Base-by-base conservation (phyloP, 2,329 filamentous ascomycete species). In the Penicillium sp. region DNA sequence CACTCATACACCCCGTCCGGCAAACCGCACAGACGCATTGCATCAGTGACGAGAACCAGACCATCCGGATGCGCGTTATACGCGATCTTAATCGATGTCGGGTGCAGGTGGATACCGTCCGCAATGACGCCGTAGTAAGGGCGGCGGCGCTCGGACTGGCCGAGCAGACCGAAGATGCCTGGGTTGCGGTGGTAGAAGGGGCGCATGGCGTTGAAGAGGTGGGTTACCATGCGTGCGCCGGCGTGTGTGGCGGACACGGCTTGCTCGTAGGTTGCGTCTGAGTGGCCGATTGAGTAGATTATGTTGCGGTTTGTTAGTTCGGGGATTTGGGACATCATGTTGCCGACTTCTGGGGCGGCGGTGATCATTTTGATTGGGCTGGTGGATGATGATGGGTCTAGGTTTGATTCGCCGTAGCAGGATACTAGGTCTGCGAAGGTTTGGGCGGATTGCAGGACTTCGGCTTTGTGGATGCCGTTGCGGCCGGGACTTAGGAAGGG, bases 161-260 rank as follows among this genome's bases (percentile, higher is more conserved):
- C 91, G 13, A 97, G 78, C 0, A 95, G 85, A 24, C 92, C 92
- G 70, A 96, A 96, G 64, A 96, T 86, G 33, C 92, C 92, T 0
- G 92, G 92, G 73, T 96, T 92, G 54, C 92, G 88, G 79, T 97
- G 91, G 72, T 94, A 90, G 47, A 96, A 84, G 13, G 91, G 91
- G 1, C 87, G 83, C 92, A 96, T 96, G 23, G 92, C 92, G 71
- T 96, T 96, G 83, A 96, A 96, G 1, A 96, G 81, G 68, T 96
- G 92, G 0, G 92, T 96, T 62, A 96, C 89, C 90, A 95, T 96
- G 45, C 84, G 89, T 2, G 90, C 90, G 48, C 92, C 92, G 6
- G 86, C 81, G n/a, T 78, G 79, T 3, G 94, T 83, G 18, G 90
- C 89, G 4, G 78, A 75, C 3, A 87, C 85, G 1, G 90, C 91